Evolutionary conservation across 108 stramenopile genomes (phyloP).

Genomic region (Cyclostephanos invisitatus): DNA sequence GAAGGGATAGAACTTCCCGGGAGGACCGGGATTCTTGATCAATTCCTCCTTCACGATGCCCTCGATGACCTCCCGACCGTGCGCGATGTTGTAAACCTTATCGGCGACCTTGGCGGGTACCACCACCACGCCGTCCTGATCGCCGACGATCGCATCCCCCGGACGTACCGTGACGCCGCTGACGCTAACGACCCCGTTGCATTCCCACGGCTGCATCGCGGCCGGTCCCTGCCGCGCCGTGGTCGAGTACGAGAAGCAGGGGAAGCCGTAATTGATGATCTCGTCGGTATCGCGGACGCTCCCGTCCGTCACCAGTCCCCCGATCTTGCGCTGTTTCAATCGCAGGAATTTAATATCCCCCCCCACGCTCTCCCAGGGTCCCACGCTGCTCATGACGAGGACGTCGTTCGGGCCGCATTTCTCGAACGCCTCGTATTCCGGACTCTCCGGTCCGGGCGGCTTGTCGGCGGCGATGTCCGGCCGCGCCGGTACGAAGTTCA

Average conservation of each 20-base stretch:
- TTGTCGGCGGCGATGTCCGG: constrained; percentile 89
- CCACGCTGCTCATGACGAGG: constrained; percentile 81
- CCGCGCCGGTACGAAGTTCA: constrained; percentile 86
- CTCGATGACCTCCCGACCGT: constrained; percentile 89
- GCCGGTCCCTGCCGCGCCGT: constrained; percentile 69
- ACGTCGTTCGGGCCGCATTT: constrained; percentile 91
- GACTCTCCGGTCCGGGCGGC: constrained; percentile 79
- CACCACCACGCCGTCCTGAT: constrained; percentile 90
- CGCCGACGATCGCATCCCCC: constrained; percentile 90
- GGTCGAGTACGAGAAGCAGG: constrained; percentile 65
- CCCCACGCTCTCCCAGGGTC: constrained; percentile 84
- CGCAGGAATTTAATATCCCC: constrained; percentile 92
- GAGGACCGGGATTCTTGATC: constrained; percentile 87
- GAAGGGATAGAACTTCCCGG: constrained; percentile 91
- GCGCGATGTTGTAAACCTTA: constrained; percentile 86
- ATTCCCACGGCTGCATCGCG: constrained; percentile 93
- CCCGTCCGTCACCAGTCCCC: constrained; percentile 90
- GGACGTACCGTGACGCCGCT: constrained; percentile 79
- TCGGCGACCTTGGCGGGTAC: constrained; percentile 91
- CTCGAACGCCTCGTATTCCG: constrained; percentile 92
- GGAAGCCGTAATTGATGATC: constrained; percentile 90
- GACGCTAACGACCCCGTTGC: constrained; percentile 77
- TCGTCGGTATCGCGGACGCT: constrained; percentile 90
- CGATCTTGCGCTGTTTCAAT: constrained; percentile 78
- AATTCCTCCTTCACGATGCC: constrained; percentile 91